Evolutionary conservation across 371 early-diverging fungal species (phyloP), one percentile per base, ranked within the genome.

Genomic region (Apophysomyces trapeziformis): DNA sequence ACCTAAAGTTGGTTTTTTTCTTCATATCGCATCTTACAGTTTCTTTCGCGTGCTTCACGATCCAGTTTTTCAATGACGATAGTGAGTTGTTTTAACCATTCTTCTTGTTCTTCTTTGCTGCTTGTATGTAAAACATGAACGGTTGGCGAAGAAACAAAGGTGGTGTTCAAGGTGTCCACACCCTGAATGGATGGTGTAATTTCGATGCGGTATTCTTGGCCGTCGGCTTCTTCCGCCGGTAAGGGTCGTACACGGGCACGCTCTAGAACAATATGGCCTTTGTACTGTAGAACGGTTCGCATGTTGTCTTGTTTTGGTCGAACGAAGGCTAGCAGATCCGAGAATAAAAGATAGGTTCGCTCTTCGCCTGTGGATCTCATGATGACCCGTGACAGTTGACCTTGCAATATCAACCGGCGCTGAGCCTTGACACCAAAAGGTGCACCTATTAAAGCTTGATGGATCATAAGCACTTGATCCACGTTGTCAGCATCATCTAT

Each of bases 401-500:
- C 76, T 65, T 76, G 77, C 9, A 78, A 58, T 4, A 78, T 63
- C 7, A 80, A 57, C 56, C 81, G 66, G 60, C 81, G 67, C 58
- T 76, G 72, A 0, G 81, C 78, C 60, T 71, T 69, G 21, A 76
- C 76, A 16, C 69, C 75, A 63, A 78, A 74, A 7, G 78, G 78
- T 11, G 78, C 75, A 47, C 71, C 73, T 0, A 71, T 44, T 11
- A 80, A 60, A 7, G 74, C 74, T 63, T 76, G 72, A n/a, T 80
- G 81, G 13, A 80, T 72, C 71, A 70, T 78, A 1, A 74, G 61
- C 0, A 80, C 81, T 64, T 80, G 74, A 47, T 76, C 75, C n/a
- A 78, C 78, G 45, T 78, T 80, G 65, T 76, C 69, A 8, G 73
- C 74, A 71, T 78, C 78, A 43, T 67, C 45, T n/a, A 78, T 63